Evolutionary conservation across 768 basidiomycete genomes (phyloP).

Genomic region (Floccularia luteovirens): DNA sequence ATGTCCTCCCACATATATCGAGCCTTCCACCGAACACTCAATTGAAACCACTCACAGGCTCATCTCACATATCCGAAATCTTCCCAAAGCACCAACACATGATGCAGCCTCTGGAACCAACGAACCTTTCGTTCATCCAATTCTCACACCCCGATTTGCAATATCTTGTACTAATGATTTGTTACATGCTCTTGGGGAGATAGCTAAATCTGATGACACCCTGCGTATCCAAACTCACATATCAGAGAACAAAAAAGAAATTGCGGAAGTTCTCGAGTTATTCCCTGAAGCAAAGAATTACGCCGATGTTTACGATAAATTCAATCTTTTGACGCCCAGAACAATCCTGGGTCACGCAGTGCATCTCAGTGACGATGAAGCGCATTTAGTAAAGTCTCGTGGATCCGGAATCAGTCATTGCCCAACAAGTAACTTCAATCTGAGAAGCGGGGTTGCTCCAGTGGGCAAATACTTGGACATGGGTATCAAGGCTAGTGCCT

Average conservation of each 20-base stretch:
- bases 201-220: conserved; percentile 50
- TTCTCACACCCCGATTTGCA: conserved; percentile 95
- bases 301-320: conserved; percentile 75
- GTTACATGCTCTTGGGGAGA: conserved; percentile 48
- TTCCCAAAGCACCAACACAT: conserved; percentile 26
- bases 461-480: conserved; percentile 74
- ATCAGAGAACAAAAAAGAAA: conserved; percentile 74
- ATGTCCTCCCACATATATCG: conserved; percentile 60
- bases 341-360: conserved; percentile 89
- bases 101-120: conserved; percentile 16
- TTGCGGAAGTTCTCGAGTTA: conserved; percentile 53
- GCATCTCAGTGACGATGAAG: conserved; percentile 67
- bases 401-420: conserved; percentile 88
- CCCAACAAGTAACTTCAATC: conserved; percentile 89
- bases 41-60: conserved; percentile 54
- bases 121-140: conserved; percentile 73
- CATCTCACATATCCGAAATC: conserved; percentile 59
- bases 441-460: conserved; percentile 78
- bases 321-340: conserved; percentile 65
- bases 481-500: conserved; percentile 68
- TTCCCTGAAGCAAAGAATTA: conserved; percentile 66
- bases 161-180: conserved; percentile 78
- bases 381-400: conserved; percentile 32
- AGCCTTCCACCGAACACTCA: conserved; percentile 53
- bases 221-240: conserved; percentile 91